phyloP scores from a whole-genome alignment of 2,329 filamentous ascomycete species.

The Alternaria gansuensis region DNA sequence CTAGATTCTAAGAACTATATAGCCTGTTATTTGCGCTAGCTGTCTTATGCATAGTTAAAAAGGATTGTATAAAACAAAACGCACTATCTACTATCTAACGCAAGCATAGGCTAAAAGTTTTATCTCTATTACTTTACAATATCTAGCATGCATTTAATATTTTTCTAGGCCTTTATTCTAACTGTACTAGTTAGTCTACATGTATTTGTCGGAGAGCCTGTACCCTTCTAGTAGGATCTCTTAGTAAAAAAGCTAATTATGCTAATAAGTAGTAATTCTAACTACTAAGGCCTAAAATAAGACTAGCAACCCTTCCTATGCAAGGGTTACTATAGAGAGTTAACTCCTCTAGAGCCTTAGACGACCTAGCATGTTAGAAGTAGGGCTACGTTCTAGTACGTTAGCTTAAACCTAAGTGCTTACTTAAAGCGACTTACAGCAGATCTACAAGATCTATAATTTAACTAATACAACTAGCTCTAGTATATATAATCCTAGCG shows the following conservation, averaged over 20 bases:
- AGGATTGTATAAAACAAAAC: background rate
- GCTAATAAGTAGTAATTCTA: conserved; percentile 14
- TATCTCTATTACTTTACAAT: background rate
- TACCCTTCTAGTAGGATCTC: conserved; percentile 6
- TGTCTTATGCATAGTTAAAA: background rate
- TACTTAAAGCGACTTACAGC: background rate
- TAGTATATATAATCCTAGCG: conserved; percentile 13
- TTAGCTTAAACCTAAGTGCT: background rate
- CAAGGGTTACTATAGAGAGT: no score
- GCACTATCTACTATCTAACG: background rate
- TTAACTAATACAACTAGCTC: conserved; percentile 14
- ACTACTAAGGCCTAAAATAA: conserved; percentile 11
- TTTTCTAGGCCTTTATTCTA: background rate
- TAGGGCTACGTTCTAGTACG: conserved; percentile 12
- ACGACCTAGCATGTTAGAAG: conserved; percentile 13
- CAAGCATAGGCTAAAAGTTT: background rate
- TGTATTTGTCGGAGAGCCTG: conserved; percentile 13
- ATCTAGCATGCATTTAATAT: background rate
- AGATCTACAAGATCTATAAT: conserved; percentile 10
- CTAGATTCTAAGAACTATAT: background rate
- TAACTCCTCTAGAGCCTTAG: no score
- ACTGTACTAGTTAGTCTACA: conserved; percentile 8
- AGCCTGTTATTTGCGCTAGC: background rate
- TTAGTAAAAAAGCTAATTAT: conserved; percentile 18
- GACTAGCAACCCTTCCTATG: conserved; percentile 14